phyloP scores from a whole-genome alignment of 352 stramenopile species.

The Phytophthora chlamydospora region DNA sequence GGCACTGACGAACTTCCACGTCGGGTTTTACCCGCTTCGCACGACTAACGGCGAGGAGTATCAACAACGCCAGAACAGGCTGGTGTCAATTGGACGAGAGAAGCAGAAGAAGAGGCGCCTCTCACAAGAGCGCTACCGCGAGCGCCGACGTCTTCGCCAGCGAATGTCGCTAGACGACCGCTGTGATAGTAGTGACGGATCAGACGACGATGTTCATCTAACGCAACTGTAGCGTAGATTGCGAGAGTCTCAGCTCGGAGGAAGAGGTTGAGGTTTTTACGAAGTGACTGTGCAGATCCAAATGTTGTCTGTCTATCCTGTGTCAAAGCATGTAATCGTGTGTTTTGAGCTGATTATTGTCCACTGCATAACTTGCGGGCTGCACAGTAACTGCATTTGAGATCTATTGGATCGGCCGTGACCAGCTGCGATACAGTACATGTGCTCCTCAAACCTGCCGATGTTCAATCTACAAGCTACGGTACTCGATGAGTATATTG shows the following conservation, averaged over 20 bases:
- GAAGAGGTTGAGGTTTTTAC: slow-evolving; percentile 2
- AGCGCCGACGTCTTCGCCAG: background rate
- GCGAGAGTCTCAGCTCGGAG: background rate
- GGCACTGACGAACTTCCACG: background rate
- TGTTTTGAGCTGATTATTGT: background rate
- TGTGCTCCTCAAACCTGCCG: no score
- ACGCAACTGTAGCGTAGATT: slow-evolving; percentile 8
- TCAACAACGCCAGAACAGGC: background rate
- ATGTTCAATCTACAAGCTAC: no score
- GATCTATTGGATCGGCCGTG: no score
- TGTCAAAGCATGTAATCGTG: slow-evolving; percentile 3
- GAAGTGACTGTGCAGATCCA: background rate
- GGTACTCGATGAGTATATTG: no score
- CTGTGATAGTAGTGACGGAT: background rate
- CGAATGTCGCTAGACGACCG: background rate
- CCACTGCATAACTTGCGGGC: slow-evolving; percentile 1
- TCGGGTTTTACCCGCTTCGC: background rate
- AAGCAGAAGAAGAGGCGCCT: background rate
- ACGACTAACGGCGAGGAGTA: background rate
- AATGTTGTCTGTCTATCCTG: slow-evolving; percentile 8
- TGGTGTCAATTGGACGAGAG: background rate
- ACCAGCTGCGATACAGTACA: no score
- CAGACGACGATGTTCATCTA: background rate
- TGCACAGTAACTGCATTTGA: slow-evolving; percentile 1
- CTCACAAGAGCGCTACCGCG: slow-evolving; percentile 1